phyloP scores from a whole-genome alignment of 371 early-diverging fungal species.

The Apophysomyces elegans region DNA sequence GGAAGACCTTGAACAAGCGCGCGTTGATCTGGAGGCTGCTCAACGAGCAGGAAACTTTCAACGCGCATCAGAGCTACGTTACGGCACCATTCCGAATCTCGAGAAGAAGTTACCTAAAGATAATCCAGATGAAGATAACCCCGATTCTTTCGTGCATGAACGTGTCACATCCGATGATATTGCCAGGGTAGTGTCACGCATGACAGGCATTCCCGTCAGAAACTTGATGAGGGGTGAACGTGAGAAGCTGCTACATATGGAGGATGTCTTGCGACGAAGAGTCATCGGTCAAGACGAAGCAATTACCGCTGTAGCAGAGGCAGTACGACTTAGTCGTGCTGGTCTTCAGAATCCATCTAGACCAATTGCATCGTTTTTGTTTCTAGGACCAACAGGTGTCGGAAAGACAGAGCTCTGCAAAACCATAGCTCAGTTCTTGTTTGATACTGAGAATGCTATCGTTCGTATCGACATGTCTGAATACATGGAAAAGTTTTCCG shows the following conservation, averaged over 20 bases:
- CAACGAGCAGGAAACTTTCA: slow-evolving; percentile 77
- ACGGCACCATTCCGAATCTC: slow-evolving; percentile 88
- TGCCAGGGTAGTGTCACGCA: slow-evolving; percentile 82
- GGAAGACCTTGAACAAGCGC: slow-evolving; percentile 75
- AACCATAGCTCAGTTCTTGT: slow-evolving; percentile 85
- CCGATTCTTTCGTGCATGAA: slow-evolving; percentile 76
- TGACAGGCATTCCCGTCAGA: slow-evolving; percentile 91
- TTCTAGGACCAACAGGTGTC: slow-evolving; percentile 93
- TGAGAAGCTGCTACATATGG: slow-evolving; percentile 82
- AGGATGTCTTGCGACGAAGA: slow-evolving; percentile 66
- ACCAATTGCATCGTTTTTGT: slow-evolving; percentile 90
- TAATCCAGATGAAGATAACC: slow-evolving; percentile 52
- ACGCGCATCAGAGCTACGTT: slow-evolving; percentile 80
- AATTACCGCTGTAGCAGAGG: slow-evolving; percentile 74
- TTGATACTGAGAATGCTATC: slow-evolving; percentile 88
- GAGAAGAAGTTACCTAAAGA: slow-evolving; percentile 73
- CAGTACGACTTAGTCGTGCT: slow-evolving; percentile 74
- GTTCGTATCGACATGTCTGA: slow-evolving; percentile 94
- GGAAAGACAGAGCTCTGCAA: slow-evolving; percentile 93
- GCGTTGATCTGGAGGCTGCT: slow-evolving; percentile 76
- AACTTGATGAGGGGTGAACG: slow-evolving; percentile 82
- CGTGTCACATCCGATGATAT: slow-evolving; percentile 88
- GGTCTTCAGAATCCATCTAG: slow-evolving; percentile 71
- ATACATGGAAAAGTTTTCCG: slow-evolving; percentile 73
- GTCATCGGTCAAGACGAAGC: slow-evolving; percentile 92